These are phyloP conservation scores for Cytospora paraplurivora DNA, from an alignment of 2,329 filamentous ascomycete species.

Conservation along the genomic window DNA sequence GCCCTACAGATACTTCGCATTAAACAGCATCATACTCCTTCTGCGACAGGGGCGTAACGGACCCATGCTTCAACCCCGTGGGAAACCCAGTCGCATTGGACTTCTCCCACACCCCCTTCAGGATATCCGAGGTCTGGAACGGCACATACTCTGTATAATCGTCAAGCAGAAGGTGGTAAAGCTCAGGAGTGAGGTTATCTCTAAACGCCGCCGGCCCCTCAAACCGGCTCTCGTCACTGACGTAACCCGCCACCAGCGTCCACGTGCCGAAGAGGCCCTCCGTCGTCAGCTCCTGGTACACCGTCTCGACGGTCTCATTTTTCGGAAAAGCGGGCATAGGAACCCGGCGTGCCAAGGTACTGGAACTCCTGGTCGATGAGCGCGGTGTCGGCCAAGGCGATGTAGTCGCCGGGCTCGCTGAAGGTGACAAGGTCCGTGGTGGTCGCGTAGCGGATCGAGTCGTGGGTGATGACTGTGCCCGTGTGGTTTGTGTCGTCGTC, in stretches of 20 bases:
- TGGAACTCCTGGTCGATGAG: slow-evolving; percentile 55
- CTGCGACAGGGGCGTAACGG: slow-evolving; percentile 47
- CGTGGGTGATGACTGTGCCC: slow-evolving; percentile 42
- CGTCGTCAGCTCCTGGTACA: slow-evolving; percentile 50
- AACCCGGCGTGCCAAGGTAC: slow-evolving; percentile 42
- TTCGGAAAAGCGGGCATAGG: slow-evolving; percentile 53
- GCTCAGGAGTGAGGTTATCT: slow-evolving; percentile 39
- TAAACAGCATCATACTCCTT: slow-evolving; percentile 42
- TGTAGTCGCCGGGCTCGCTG: slow-evolving; percentile 46
- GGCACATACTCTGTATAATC: slow-evolving; percentile 48
- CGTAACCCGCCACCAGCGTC: slow-evolving; percentile 43
- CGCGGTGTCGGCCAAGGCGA: slow-evolving; percentile 43
- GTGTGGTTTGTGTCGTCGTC: slow-evolving; percentile 47
- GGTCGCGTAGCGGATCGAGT: slow-evolving; percentile 51
- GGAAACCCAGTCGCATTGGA: slow-evolving; percentile 45
- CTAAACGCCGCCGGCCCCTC: slow-evolving; percentile 44
- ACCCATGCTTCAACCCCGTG: slow-evolving; percentile 50
- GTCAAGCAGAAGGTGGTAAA: slow-evolving; percentile 48
- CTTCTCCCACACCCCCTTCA: slow-evolving; percentile 41
- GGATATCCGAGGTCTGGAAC: slow-evolving; percentile 46
- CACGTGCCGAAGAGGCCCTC: slow-evolving; percentile 51
- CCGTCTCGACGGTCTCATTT: slow-evolving; percentile 50
- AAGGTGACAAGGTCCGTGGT: slow-evolving; percentile 54
- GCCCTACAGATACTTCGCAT: slow-evolving; percentile 11
- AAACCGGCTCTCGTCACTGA: slow-evolving; percentile 36